Percentiles rank a stretch among this genome's conserved stretches.
Conservation (phyloP, 306 rosid genomes). For the Gleditsia sinensis region DNA sequence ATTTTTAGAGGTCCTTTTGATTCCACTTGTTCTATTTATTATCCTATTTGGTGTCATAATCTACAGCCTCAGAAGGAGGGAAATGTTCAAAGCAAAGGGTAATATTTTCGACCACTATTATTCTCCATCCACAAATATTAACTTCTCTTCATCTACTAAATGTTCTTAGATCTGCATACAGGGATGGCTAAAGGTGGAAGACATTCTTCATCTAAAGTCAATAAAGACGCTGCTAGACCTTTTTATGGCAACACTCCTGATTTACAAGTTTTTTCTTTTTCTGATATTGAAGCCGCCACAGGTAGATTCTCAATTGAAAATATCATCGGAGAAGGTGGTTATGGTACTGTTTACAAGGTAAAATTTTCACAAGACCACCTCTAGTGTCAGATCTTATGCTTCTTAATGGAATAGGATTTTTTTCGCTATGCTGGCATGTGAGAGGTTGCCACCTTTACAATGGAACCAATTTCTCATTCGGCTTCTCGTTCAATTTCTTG, state of each 20-base stretch:
- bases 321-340: conserved; percentile 47
- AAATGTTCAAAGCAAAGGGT: conserved; percentile 18
- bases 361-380: background rate
- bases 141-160: background rate
- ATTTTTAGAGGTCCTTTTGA: background rate
- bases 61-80: background rate
- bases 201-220: background rate
- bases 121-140: background rate
- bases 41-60: background rate
- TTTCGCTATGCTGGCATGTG: background rate
- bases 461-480: background rate
- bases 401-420: background rate
- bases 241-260: conserved; percentile 25
- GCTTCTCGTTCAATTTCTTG: background rate
- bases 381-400: too few species aligned
- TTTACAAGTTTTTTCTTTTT: conserved; percentile 24
- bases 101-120: background rate
- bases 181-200: background rate
- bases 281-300: conserved; percentile 35
- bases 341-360: conserved; percentile 54
- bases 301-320: conserved; percentile 32
- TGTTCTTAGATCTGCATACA: background rate
- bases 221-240: conserved; percentile 25
- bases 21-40: background rate
- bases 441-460: background rate